phyloP scores from a whole-genome alignment of 148 eudicot genomes.

The Amaranthus hypochondriacus region DNA sequence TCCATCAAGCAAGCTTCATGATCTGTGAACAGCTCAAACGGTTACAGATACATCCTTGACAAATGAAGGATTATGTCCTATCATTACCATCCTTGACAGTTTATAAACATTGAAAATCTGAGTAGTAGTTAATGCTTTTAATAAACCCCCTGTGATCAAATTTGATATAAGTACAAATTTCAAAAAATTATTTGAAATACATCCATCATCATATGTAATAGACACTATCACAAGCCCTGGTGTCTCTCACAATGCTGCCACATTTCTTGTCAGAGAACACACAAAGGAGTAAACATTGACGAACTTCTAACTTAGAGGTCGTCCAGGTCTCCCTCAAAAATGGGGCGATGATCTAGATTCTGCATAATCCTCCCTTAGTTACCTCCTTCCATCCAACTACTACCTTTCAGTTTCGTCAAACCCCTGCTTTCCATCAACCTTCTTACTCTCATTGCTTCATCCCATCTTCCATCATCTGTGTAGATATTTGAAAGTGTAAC shows the following conservation, averaged over 20 bases:
- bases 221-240: no score
- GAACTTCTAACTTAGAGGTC: no score
- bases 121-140: background rate
- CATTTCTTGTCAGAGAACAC: no score
- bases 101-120: background rate
- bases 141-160: background rate
- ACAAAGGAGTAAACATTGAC: no score
- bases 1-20: slow-evolving; percentile 59
- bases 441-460: slow-evolving; percentile 36
- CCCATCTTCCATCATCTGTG: slow-evolving; percentile 46
- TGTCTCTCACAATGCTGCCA: no score
- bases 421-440: slow-evolving; percentile 44
- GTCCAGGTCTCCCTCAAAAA: no score
- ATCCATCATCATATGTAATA: no score
- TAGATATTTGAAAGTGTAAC: slow-evolving; percentile 51
- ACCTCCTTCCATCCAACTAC: slow-evolving; percentile 32
- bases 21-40: slow-evolving; percentile 49
- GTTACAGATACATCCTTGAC: slow-evolving; percentile 1
- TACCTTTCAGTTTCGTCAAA: slow-evolving; percentile 42
- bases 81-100: background rate
- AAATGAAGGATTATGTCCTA: background rate
- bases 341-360: no score
- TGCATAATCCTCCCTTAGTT: background rate
- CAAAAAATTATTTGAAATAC: no score
- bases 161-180: background rate